Conservation (phyloP, 2,329 filamentous ascomycete species). For the Xylaria sp. region DNA sequence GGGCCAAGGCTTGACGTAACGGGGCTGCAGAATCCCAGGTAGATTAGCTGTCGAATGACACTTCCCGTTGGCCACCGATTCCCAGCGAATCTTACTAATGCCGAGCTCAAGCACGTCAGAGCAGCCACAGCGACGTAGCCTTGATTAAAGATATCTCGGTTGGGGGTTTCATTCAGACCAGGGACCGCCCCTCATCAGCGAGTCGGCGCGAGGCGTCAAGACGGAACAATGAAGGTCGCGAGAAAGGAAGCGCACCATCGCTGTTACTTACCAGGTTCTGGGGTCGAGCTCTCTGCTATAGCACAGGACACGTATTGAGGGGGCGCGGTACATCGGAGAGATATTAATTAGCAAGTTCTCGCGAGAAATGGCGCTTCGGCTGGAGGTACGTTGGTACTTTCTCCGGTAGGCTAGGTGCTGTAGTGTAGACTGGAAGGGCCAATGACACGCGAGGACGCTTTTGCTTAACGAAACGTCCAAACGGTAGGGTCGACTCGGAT, state of each 20-base stretch:
- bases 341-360: slow-evolving; percentile 10
- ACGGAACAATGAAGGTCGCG: not conserved
- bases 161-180: slow-evolving; percentile 11
- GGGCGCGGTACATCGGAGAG: slow-evolving; percentile 2
- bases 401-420: not conserved
- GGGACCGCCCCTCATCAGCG: not conserved
- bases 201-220: not conserved
- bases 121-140: not conserved
- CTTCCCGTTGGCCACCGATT: slow-evolving; percentile 8
- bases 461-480: not conserved
- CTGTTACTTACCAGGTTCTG: slow-evolving; percentile 9
- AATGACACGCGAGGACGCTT: not conserved
- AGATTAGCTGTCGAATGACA: not conserved
- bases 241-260: slow-evolving; percentile 18
- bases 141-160: not conserved
- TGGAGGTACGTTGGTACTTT: not conserved
- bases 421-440: not conserved
- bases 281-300: slow-evolving; percentile 5
- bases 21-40: slow-evolving; percentile 11
- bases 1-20: slow-evolving; percentile 11
- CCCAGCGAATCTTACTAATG: slow-evolving; percentile 9
- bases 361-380: slow-evolving; percentile 17
- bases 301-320: slow-evolving; percentile 5
- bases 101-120: slow-evolving; percentile 15
- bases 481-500: slow-evolving; percentile 1